phyloP scores from a whole-genome alignment of 1,139 yeast species.

The Pichia terricola region DNA sequence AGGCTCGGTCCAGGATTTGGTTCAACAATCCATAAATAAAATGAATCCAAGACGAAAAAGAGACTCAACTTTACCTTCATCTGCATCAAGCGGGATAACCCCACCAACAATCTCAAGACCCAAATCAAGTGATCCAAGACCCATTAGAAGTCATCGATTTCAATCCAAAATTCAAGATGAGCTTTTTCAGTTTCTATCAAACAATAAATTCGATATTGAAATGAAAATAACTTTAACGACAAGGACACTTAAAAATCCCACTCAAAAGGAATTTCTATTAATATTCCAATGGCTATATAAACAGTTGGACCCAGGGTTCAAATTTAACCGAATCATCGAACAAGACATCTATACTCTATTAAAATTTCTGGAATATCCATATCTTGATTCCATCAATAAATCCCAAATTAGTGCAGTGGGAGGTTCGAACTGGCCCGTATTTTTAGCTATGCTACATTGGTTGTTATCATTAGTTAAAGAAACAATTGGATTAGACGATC shows the following conservation, averaged over 20 bases:
- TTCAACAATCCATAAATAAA: not conserved
- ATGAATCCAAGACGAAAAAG: slow-evolving; percentile 1
- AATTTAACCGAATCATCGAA: slow-evolving; percentile 60
- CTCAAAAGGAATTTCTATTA: slow-evolving; percentile 75
- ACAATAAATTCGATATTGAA: slow-evolving; percentile 61
- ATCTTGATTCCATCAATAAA: slow-evolving; percentile 67
- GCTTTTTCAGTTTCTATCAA: slow-evolving; percentile 53
- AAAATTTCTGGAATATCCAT: slow-evolving; percentile 66
- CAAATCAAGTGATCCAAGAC: slow-evolving; percentile 51
- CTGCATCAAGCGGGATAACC: slow-evolving; percentile 16
- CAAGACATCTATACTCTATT: slow-evolving; percentile 65
- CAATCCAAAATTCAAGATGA: slow-evolving; percentile 58
- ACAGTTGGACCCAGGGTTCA: slow-evolving; percentile 71
- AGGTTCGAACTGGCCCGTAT: slow-evolving; percentile 81
- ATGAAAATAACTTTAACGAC: slow-evolving; percentile 61
- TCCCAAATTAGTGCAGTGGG: slow-evolving; percentile 89
- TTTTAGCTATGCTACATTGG: slow-evolving; percentile 79
- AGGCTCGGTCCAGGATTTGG: not conserved
- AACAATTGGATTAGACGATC: slow-evolving; percentile 27
- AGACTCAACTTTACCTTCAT: slow-evolving; percentile 14
- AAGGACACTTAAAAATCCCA: slow-evolving; percentile 64
- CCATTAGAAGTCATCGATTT: slow-evolving; percentile 62
- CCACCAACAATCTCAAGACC: slow-evolving; percentile 5
- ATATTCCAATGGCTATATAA: slow-evolving; percentile 75
- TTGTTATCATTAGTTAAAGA: slow-evolving; percentile 45